Conservation (phyloP, 2,329 filamentous ascomycete species). For the Alternaria longipes region DNA sequence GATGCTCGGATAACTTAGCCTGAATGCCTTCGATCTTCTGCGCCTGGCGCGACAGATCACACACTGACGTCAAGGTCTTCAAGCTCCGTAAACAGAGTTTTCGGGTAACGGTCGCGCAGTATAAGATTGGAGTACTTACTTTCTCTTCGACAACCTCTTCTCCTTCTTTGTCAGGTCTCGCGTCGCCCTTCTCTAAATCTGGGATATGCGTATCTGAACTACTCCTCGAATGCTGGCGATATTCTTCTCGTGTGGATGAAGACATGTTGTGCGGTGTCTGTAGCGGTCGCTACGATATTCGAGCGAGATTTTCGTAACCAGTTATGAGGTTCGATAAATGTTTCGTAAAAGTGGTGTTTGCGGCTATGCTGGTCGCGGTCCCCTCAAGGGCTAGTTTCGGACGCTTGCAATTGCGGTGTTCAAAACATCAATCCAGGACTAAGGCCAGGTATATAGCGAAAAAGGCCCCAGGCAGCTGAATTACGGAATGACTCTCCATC, state of each 20-base stretch:
- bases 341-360: background rate
- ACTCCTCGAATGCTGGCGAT: constrained; percentile 30
- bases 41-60: background rate
- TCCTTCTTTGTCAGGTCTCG: constrained; percentile 16
- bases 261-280: constrained; percentile 23
- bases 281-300: background rate
- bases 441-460: constrained; percentile 4
- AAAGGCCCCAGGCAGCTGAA: background rate
- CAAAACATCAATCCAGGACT: background rate
- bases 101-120: background rate
- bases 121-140: constrained; percentile 15
- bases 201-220: constrained; percentile 32
- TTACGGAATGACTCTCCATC: background rate
- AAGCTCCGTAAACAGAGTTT: background rate
- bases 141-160: constrained; percentile 7
- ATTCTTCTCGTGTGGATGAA: constrained; percentile 21
- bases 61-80: background rate
- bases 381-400: background rate
- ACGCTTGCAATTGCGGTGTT: background rate
- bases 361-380: background rate
- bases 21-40: background rate
- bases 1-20: background rate
- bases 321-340: background rate
- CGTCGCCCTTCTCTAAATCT: constrained; percentile 32
- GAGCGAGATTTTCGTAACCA: background rate